Base-by-base conservation (phyloP, 805 yeast genomes). In the Yamadazyma paraphyllophila region DNA sequence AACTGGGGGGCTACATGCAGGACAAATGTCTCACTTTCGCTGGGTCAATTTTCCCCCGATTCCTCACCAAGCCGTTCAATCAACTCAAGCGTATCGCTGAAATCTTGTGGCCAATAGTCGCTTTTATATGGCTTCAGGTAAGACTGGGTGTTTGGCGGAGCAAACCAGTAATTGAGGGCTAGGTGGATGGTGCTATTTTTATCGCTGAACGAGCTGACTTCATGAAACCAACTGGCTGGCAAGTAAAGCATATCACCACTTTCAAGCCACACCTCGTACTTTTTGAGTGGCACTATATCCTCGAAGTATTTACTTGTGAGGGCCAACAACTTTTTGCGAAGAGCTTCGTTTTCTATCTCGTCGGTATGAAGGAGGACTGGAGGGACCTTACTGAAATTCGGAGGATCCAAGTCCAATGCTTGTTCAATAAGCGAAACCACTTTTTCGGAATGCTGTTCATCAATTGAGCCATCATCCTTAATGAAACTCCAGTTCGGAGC, bases 211-310 rank as follows among this genome's bases (percentile, higher is more conserved):
- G 88, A 82, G 1, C 87, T 77, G 2, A 85, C 92, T 59, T 85
- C 92, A 59, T 85, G 92, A 56, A 85, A 85, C 91, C 91, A 85
- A 2, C 92, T 90, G 1, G 86, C 77, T 0, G 92, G 92, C 20
- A 85, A 59, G 57, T 78, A 85, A 16, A 85, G 60, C 82, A 83
- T 79, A 40, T 84, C 81, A 0, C 89, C 89, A 0, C 83, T 81
- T 25, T 72, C 57, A 24, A 85, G 52, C 57, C 74, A 67, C 1
- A 81, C 80, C 13, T 73, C 66, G 12, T 74, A 56, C 38, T 71
- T 68, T 14, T 67, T 61, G 1, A 80, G 66, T 1, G 62, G 49
- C 34, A 71, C 56, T 41, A 82, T 68, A 1, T 71, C 68, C 0
- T 86, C 85, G 62, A 76, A 84, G 26, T 68, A 59, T 4, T 50